Evolutionary conservation across 768 basidiomycete species (phyloP), one percentile per base, ranked within the genome.

Genomic region (Lentinula sp.): DNA sequence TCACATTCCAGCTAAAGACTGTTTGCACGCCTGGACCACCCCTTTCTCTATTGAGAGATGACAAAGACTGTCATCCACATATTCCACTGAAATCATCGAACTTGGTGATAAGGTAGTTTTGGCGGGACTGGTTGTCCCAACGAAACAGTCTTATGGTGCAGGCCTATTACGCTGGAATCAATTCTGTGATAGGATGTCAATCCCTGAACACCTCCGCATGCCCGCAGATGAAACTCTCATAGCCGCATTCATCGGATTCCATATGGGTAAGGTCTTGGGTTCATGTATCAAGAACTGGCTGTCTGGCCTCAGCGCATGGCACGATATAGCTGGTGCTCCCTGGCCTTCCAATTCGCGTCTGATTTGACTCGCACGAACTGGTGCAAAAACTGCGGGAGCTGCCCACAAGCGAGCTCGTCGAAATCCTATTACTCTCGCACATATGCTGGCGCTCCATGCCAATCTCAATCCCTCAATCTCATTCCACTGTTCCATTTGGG

Each of bases 401-500:
- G 64, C 62, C 1, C 63, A 60, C 1, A 60, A 61, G 8, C 52
- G 63, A 1, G 61, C 69, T 0, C 68, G 64, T 7, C 66, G 73
- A 0, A 62, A 70, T 0, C 79, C 76, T 0, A 74, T 78, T 6
- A 74, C 78, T 0, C 21, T 72, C 0, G 67, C 73, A 0, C 75
- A 78, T 42, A 61, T 80, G 4, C 45, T 35, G 10, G 58, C 63
- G 0, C 68, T 80, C 0, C 45, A 32, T 0, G 9, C 45, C 0
- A 9, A 18, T 10, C 65, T 80, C 0, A 62, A 73, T 42, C 52
- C 74, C 1, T 31, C 62, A 1, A 23, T 60, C n/a, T n/a, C 75
- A 0, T 65, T 69, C 10, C 70, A 77, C 48, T 71, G 73, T 3
- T 73, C 75, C 0, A 46, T 76, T 8, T 78, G 69, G 68, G 77